These are phyloP conservation scores for Citrus australasica DNA, from an alignment of 345 rosid genomes.

Conservation along the genomic window DNA sequence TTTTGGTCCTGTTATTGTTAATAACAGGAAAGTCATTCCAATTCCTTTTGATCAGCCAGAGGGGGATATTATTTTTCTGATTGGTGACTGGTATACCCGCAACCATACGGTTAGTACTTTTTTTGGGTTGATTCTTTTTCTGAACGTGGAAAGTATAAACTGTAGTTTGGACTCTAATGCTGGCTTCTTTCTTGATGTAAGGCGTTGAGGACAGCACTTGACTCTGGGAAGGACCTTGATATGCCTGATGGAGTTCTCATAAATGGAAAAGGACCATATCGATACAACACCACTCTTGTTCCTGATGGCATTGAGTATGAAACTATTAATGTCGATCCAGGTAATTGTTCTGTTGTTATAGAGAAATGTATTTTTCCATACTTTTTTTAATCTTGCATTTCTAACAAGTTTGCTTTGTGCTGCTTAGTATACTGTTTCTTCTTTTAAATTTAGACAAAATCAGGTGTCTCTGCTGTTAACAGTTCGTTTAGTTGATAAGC, in stretches of 20 bases:
- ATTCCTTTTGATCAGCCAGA: constrained; percentile 85
- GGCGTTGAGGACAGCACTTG: constrained; percentile 70
- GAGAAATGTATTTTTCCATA: neutral
- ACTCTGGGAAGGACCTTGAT: constrained; percentile 83
- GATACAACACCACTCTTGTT: constrained; percentile 65
- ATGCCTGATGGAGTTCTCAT: constrained; percentile 97
- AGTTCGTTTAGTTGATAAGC: neutral
- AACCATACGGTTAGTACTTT: constrained; percentile 66
- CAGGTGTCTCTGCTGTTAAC: neutral
- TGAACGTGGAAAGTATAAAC: neutral
- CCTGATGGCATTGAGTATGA: constrained; percentile 76
- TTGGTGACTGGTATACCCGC: constrained; percentile 88
- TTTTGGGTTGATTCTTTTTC: neutral
- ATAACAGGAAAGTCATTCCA: constrained; percentile 50
- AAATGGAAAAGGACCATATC: constrained; percentile 90
- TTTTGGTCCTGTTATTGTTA: constrained; percentile 74
- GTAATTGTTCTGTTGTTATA: constrained; percentile 24
- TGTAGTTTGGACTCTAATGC: constrained; percentile 4
- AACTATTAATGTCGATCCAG: constrained; percentile 72
- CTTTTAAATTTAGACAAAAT: neutral
- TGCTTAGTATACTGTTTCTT: neutral
- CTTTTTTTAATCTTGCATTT: neutral
- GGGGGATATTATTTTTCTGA: constrained; percentile 56
- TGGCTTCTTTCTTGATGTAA: constrained; percentile 21
- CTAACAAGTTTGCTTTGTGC: neutral